Evolutionary conservation across 2,329 filamentous ascomycete genomes (phyloP).

Genomic region (Zarea fungicola): DNA sequence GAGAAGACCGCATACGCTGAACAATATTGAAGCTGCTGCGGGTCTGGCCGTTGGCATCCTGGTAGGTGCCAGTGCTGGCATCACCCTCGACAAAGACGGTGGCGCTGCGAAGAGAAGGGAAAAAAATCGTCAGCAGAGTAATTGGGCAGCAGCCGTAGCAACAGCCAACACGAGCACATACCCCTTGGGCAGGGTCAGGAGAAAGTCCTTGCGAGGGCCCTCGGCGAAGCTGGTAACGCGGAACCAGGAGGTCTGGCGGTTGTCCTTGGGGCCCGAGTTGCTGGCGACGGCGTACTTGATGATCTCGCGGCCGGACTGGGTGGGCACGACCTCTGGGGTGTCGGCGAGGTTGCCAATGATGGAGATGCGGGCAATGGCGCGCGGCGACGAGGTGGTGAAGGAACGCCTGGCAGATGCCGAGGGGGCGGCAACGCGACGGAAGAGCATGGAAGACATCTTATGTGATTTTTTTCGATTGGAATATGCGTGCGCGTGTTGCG

Average conservation of each 20-base stretch:
- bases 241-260: conserved; percentile 82
- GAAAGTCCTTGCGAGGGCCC: conserved; percentile 63
- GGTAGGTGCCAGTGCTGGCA: conserved; percentile 60
- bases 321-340: conserved; percentile 68
- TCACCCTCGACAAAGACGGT: conserved; percentile 82
- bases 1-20: conserved; percentile 67
- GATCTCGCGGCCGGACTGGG: conserved; percentile 66
- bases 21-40: conserved; percentile 61
- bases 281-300: conserved; percentile 74
- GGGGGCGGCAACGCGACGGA: conserved; percentile 47
- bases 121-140: background rate
- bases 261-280: conserved; percentile 60
- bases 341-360: conserved; percentile 81
- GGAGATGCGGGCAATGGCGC: conserved; percentile 71
- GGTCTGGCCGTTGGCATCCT: conserved; percentile 65
- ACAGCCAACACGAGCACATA: conserved; percentile 45
- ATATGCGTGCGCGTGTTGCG: background rate
- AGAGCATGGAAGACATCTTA: conserved; percentile 43
- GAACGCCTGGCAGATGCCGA: conserved; percentile 51
- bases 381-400: conserved; percentile 68
- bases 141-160: background rate
- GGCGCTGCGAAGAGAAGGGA: conserved; percentile 46
- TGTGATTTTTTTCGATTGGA: conserved; percentile 2
- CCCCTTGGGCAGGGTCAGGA: conserved; percentile 78
- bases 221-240: conserved; percentile 69